Base-by-base conservation (phyloP, 1,139 yeast genomes). In the Pichia sp. region DNA sequence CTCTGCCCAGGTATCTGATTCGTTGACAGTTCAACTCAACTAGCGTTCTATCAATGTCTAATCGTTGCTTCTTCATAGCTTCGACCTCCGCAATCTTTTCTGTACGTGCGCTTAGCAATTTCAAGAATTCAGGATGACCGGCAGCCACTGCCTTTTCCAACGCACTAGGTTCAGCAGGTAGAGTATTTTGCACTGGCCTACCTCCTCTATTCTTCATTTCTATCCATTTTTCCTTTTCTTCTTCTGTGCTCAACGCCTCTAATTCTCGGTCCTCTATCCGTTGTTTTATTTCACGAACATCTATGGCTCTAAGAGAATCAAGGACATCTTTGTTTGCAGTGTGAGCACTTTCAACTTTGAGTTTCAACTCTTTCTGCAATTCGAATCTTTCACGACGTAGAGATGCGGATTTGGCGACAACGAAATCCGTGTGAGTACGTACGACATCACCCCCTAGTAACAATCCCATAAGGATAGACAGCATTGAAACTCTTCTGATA, bases 1-100 rank as follows among this genome's bases (percentile, higher is more conserved):
- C 99, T 58, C 83, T 79, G 4, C 99, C 99, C 28, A 93, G 71
- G 47, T 82, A 74, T 54, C 80, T 80, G 44, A 90, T 78, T 55
- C 99, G 72, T 66, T 90, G 96, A 56, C 87, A 77, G 63, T 91
- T 96, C 48, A 81, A 70, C 60, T 84, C 89, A 46, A 78, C 75
- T 39, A 86, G 68, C 53, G 78, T 72, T 56, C 72, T 74, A 62
- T 86, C 95, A 40, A 83, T 67, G 31, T 71, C 73, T 48, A 72
- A 70, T 62, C 79, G 81, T 34, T 75, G 74, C 7, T 64, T 62
- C 54, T 79, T 78, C 21, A 77, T 62, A 39, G 70, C 74, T 44
- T 76, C 78, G 9, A 81, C 67, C 47, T 72, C 70, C 16, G 64
- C 56, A 42, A 79, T 61, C 4, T 70, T 68, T 3, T 70, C 74